Evolutionary conservation across 768 basidiomycete genomes (phyloP).

Genomic region (Piloderma croceum): DNA sequence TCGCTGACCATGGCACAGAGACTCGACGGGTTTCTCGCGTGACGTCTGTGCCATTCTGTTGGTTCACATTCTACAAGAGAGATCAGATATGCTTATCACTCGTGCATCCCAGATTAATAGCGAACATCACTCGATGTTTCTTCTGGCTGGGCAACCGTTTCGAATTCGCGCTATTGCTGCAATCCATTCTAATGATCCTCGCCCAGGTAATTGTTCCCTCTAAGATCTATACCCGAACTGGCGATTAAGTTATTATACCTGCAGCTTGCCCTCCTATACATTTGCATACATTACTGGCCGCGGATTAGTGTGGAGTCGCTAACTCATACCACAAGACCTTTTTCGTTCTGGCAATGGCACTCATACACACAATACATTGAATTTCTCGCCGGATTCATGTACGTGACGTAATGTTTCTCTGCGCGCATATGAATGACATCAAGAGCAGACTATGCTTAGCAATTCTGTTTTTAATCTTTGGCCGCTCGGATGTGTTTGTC

Average conservation of each 20-base stretch:
- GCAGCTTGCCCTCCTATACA: constrained; percentile 73
- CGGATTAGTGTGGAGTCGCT: constrained; percentile 52
- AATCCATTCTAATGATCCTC: constrained; percentile 80
- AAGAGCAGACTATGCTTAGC: constrained; percentile 51
- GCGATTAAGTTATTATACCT: constrained; percentile 13
- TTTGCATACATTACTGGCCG: constrained; percentile 72
- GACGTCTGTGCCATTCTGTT: constrained; percentile 84
- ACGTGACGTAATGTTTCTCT: constrained; percentile 13
- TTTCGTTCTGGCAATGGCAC: constrained; percentile 84
- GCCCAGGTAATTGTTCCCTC: constrained; percentile 53
- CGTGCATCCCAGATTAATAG: constrained; percentile 50
- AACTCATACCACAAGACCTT: constrained; percentile 55
- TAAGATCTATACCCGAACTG: not conserved
- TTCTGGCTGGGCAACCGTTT: constrained; percentile 85
- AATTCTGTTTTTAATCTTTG: constrained; percentile 71
- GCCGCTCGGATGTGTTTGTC: constrained; percentile 55
- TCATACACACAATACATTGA: constrained; percentile 76
- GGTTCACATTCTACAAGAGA: too few species aligned
- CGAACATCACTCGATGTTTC: constrained; percentile 86
- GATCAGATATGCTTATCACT: too few species aligned
- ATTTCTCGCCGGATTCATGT: constrained; percentile 79
- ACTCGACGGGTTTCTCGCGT: constrained; percentile 79
- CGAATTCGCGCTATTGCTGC: constrained; percentile 70
- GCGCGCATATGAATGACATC: not conserved
- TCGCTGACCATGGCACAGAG: constrained; percentile 37